Conservation (phyloP, 768 basidiomycete species). For the Tricholoma terreum region DNA sequence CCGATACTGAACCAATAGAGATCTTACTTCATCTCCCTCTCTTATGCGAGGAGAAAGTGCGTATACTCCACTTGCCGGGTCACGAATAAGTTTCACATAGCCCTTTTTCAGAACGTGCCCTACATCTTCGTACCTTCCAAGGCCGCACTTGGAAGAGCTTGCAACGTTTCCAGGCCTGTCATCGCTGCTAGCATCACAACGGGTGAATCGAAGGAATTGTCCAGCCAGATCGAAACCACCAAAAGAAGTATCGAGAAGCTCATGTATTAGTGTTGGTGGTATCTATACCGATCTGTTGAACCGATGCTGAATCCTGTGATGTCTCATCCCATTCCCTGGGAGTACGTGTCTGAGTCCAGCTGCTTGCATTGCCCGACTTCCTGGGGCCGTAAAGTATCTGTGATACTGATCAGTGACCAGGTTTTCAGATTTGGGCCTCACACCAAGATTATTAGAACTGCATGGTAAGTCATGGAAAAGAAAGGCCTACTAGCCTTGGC, state of each 20-base stretch:
- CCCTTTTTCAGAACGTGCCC: conserved; percentile 82
- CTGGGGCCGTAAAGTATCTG: too few relatives aligned
- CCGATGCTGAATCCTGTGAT: not conserved
- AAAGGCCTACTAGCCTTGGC: too few relatives aligned
- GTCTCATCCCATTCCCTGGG: not conserved
- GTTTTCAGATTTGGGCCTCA: too few relatives aligned
- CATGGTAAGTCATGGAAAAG: too few relatives aligned
- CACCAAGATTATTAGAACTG: too few relatives aligned
- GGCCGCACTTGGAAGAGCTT: conserved; percentile 93
- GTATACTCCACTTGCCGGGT: conserved; percentile 8
- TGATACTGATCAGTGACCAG: too few relatives aligned
- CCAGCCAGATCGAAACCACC: conserved; percentile 82
- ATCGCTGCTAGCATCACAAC: conserved; percentile 97
- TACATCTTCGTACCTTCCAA: conserved; percentile 96
- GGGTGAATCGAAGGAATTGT: conserved; percentile 88
- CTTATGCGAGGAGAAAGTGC: conserved; percentile 96
- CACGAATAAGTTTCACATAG: conserved; percentile 2
- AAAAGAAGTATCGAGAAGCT: conserved; percentile 81
- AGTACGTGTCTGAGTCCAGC: not conserved
- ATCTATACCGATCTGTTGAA: not conserved
- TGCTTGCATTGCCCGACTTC: too few relatives aligned
- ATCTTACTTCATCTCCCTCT: conserved; percentile 96
- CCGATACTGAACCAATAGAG: conserved; percentile 96
- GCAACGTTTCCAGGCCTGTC: conserved; percentile 92
- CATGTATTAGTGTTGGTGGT: conserved; percentile 34